A percentile compares a stretch with the other conserved stretches of the same genome.
Evolutionary conservation across 2,329 filamentous ascomycete species (phyloP).

Genomic region (Arthrinium puccinioides): DNA sequence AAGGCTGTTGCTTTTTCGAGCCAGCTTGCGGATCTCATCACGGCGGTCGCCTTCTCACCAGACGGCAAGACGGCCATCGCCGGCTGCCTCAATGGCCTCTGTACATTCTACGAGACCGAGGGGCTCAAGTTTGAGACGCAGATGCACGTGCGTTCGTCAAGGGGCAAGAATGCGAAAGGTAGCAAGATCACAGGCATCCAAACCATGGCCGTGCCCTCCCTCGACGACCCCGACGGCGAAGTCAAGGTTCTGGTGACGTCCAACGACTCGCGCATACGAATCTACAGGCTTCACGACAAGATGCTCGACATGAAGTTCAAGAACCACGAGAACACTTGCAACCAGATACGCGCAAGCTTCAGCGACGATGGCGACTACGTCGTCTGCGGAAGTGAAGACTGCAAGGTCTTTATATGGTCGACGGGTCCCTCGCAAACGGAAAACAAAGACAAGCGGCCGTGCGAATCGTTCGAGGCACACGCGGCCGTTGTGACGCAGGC

Average conservation of each 20-base stretch:
- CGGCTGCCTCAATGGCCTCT: slow-evolving; percentile 77
- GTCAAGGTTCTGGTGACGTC: slow-evolving; percentile 85
- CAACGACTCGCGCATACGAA: slow-evolving; percentile 84
- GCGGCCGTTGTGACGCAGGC: slow-evolving; percentile 84
- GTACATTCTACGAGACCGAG: slow-evolving; percentile 89
- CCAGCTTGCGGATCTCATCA: slow-evolving; percentile 79
- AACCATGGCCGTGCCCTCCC: slow-evolving; percentile 53
- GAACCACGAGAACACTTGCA: slow-evolving; percentile 82
- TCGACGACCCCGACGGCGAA: slow-evolving; percentile 44
- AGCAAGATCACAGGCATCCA: slow-evolving; percentile 97
- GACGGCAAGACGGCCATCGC: slow-evolving; percentile 88
- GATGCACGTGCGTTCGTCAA: slow-evolving; percentile 85
- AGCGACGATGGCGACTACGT: slow-evolving; percentile 82
- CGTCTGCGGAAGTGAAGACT: slow-evolving; percentile 88
- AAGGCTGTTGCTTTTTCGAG: slow-evolving; percentile 82
- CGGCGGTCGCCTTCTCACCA: slow-evolving; percentile 86
- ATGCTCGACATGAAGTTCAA: slow-evolving; percentile 82
- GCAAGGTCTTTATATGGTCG: slow-evolving; percentile 86
- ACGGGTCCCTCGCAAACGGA: slow-evolving; percentile 51
- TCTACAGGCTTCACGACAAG: slow-evolving; percentile 85
- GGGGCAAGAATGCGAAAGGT: slow-evolving; percentile 89
- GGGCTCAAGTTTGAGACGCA: slow-evolving; percentile 77
- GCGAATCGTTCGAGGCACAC: slow-evolving; percentile 89
- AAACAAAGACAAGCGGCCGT: slow-evolving; percentile 70
- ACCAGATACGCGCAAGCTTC: slow-evolving; percentile 84